Evolutionary conservation across 768 basidiomycete species (phyloP).

Genomic region (Lactarius hatsudake): DNA sequence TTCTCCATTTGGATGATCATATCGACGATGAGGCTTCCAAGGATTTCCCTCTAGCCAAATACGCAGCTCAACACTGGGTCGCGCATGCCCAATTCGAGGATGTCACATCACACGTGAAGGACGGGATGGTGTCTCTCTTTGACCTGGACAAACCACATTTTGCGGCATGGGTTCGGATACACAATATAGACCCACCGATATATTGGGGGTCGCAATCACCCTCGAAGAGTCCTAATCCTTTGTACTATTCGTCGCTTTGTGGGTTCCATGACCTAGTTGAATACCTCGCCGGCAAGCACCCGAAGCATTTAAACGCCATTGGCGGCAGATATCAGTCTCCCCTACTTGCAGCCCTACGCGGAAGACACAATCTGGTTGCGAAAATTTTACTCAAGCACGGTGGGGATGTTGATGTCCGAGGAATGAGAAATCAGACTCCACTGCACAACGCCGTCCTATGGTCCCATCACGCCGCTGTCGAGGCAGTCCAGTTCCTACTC

Average conservation of each 20-base stretch:
- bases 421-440: not conserved
- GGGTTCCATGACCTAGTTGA: not conserved
- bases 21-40: not conserved
- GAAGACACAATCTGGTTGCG: not conserved
- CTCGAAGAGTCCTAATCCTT: not conserved
- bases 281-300: not conserved
- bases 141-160: not conserved
- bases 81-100: too few species aligned
- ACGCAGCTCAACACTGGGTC: not conserved
- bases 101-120: not conserved
- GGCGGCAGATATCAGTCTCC: not conserved
- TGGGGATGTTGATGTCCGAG: not conserved
- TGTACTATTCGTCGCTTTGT: not conserved
- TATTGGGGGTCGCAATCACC: too few species aligned
- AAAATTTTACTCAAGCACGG: not conserved
- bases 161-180: not conserved
- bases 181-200: not conserved
- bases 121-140: not conserved
- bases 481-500: too few species aligned
- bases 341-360: not conserved
- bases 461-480: too few species aligned
- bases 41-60: not conserved
- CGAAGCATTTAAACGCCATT: not conserved
- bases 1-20: not conserved
- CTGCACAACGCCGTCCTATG: not conserved